These are phyloP conservation scores for Eimeria zaria DNA, from an alignment of 169 alveolate species.

Conservation along the genomic window DNA sequence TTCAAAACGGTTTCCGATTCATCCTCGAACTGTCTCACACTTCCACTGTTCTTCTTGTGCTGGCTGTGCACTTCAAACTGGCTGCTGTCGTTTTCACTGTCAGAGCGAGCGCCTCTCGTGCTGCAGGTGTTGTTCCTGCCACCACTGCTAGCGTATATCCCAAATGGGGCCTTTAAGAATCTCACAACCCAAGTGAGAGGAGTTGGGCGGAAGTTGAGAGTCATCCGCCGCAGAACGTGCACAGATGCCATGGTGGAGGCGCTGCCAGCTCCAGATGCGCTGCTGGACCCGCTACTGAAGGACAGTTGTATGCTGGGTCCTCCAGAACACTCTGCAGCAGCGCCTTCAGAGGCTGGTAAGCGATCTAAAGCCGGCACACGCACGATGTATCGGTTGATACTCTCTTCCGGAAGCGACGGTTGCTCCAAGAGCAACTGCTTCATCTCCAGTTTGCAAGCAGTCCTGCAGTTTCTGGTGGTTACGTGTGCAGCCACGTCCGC, in stretches of 20 bases:
- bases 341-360: not conserved
- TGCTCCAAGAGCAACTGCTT: conserved; percentile 59
- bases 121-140: not conserved
- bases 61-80: not conserved
- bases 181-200: conserved; percentile 23
- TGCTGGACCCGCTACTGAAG: not conserved
- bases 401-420: conserved; percentile 24
- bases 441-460: conserved; percentile 1
- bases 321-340: not conserved
- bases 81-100: not conserved
- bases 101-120: not conserved
- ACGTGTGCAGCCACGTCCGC: conserved; percentile 19
- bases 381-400: conserved; percentile 43
- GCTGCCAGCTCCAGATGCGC: not conserved
- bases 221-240: conserved; percentile 42
- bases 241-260: not conserved
- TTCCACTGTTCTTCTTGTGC: not conserved
- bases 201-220: conserved; percentile 71
- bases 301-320: conserved; percentile 14
- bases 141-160: not conserved
- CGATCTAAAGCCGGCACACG: not conserved
- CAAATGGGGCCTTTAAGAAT: conserved; percentile 23
- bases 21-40: not conserved
- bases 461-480: not conserved
- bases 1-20: not conserved